These are phyloP conservation scores for Paraleonurus japonicus DNA, from an alignment of 257 asterid species.

Conservation along the genomic window DNA sequence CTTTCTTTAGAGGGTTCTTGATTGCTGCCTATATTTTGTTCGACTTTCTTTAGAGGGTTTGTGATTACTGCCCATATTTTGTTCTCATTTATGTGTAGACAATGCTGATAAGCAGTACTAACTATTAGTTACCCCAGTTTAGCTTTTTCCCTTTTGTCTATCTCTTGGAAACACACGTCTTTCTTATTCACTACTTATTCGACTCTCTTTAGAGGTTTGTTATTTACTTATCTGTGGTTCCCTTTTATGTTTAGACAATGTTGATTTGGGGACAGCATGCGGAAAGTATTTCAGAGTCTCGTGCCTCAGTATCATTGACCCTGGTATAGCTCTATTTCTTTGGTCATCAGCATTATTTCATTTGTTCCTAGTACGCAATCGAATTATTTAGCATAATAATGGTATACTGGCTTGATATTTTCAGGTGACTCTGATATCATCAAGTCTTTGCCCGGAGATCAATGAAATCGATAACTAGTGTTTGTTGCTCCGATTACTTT, in stretches of 20 bases:
- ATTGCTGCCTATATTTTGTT: no score
- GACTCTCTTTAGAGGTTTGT: not conserved
- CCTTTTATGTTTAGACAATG: slow-evolving; percentile 45
- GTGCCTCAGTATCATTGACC: slow-evolving; percentile 76
- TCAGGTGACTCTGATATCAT: slow-evolving; percentile 81
- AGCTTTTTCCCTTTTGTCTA: not conserved
- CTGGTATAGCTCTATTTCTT: slow-evolving; percentile 35
- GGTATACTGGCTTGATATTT: not conserved
- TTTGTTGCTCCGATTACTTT: slow-evolving; percentile 14
- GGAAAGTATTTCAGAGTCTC: slow-evolving; percentile 73
- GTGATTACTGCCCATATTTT: not conserved
- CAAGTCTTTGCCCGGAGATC: slow-evolving; percentile 60
- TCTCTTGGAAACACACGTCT: no score
- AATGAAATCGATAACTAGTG: slow-evolving; percentile 21
- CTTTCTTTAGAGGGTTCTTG: not conserved
- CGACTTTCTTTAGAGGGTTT: not conserved
- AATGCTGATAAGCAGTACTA: no score
- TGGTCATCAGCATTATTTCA: not conserved
- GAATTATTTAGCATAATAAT: not conserved
- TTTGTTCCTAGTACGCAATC: not conserved
- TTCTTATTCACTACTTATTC: not conserved
- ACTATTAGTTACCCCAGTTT: no score
- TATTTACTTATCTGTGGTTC: not conserved
- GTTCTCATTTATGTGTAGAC: no score
- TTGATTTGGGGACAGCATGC: slow-evolving; percentile 79